These are phyloP conservation scores for Penicillium concentricum DNA, from an alignment of 2,329 filamentous ascomycete species.

Conservation along the genomic window DNA sequence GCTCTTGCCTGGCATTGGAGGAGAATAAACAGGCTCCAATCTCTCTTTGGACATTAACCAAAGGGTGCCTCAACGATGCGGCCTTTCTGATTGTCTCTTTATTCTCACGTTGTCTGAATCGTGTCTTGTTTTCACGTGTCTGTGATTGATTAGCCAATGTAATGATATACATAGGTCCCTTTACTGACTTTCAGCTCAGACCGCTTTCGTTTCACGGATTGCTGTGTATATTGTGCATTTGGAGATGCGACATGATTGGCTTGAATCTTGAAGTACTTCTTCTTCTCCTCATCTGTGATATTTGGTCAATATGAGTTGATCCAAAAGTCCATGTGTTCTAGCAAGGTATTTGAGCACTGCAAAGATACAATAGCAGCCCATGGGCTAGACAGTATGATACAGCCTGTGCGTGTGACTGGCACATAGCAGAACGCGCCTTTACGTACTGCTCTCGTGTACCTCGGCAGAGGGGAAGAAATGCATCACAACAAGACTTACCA, in stretches of 20 bases:
- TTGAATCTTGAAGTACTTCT: conserved; percentile 69
- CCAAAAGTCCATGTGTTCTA: neutral
- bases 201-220: conserved; percentile 58
- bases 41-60: conserved; percentile 32
- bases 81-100: conserved; percentile 37
- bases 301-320: neutral
- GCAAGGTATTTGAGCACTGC: neutral
- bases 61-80: conserved; percentile 28
- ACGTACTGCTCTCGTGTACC: neutral
- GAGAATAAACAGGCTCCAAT: conserved; percentile 21
- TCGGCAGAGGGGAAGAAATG: neutral
- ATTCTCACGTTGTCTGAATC: conserved; percentile 26
- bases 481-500: conserved; percentile 22
- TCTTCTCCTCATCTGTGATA: conserved; percentile 50
- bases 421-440: neutral
- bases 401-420: neutral
- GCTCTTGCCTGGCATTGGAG: conserved; percentile 23
- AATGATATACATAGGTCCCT: neutral
- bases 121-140: conserved; percentile 29
- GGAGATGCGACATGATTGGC: conserved; percentile 51
- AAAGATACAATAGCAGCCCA: neutral
- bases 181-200: conserved; percentile 41
- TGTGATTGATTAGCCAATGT: conserved; percentile 17
- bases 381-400: neutral
- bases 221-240: conserved; percentile 55